Evolutionary conservation across 139 green algal genomes (phyloP).

Genomic region (Volvox africanus): DNA sequence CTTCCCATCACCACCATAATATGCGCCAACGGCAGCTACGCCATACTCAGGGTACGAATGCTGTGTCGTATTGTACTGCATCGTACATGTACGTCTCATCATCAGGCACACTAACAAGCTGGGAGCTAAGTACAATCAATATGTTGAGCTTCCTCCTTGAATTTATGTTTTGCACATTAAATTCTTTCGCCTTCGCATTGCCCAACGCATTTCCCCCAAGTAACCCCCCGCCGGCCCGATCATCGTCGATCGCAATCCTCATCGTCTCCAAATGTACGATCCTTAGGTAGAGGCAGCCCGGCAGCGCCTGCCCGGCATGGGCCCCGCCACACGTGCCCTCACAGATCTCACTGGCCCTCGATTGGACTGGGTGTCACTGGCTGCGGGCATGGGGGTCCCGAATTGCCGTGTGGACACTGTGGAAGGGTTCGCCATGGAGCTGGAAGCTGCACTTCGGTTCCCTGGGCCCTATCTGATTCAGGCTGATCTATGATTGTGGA

Average conservation of each 20-base stretch:
- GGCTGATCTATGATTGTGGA: slow-evolving; percentile 39
- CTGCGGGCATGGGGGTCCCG: slow-evolving; percentile 77
- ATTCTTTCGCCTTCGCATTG: too few relatives aligned
- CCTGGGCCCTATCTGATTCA: slow-evolving; percentile 47
- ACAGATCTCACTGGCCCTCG: slow-evolving; percentile 74
- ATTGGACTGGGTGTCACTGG: slow-evolving; percentile 82
- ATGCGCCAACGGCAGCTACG: slow-evolving; percentile 87
- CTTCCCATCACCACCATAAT: slow-evolving; percentile 87
- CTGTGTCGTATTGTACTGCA: too few relatives aligned
- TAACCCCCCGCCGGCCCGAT: too few relatives aligned
- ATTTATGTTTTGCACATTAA: too few relatives aligned
- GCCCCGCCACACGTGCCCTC: slow-evolving; percentile 59
- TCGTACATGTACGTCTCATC: too few relatives aligned
- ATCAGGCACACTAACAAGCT: too few relatives aligned
- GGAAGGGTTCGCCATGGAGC: slow-evolving; percentile 67
- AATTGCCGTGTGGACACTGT: slow-evolving; percentile 56
- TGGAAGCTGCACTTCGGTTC: neutral
- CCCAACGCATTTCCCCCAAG: too few relatives aligned
- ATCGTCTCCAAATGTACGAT: too few relatives aligned
- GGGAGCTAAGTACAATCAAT: too few relatives aligned
- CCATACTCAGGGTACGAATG: slow-evolving; percentile 87
- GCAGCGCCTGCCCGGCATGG: slow-evolving; percentile 63
- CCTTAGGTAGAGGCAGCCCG: slow-evolving; percentile 70
- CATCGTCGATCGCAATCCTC: too few relatives aligned
- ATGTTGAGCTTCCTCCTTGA: too few relatives aligned